Evolutionary conservation across 805 yeast species (phyloP).

Genomic region (Wickerhamomyces strasburgensis): DNA sequence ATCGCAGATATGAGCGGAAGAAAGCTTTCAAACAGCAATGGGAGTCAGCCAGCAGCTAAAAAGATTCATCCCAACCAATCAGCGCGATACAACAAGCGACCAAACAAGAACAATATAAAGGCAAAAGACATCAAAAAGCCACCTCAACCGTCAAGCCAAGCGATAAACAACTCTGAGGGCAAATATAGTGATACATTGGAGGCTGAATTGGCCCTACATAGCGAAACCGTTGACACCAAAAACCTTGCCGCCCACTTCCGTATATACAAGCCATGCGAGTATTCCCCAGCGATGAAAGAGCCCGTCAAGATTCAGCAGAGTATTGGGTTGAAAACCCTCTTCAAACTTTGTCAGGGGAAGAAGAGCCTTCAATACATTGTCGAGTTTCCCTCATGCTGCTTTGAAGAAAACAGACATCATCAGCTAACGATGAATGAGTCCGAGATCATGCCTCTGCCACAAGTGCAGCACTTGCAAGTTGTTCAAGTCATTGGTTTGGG

Average conservation of each 20-base stretch:
- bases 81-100: background rate
- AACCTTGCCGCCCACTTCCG: background rate
- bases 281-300: background rate
- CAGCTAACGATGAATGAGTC: background rate
- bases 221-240: background rate
- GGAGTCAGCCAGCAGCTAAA: constrained; percentile 2
- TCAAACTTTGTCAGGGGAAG: constrained; percentile 1
- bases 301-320: background rate
- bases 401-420: background rate
- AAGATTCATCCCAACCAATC: constrained; percentile 6
- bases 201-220: too few relatives aligned
- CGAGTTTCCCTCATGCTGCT: background rate
- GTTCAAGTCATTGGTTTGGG: constrained; percentile 5
- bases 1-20: constrained; percentile 4
- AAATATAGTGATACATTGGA: too few relatives aligned
- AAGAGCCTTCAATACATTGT: background rate
- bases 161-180: too few relatives aligned
- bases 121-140: constrained; percentile 1
- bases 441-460: too few relatives aligned
- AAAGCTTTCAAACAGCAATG: constrained; percentile 3
- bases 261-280: background rate
- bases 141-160: background rate
- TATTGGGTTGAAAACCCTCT: background rate
- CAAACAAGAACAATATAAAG: background rate
- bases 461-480: background rate